Evolutionary conservation across 768 basidiomycete species (phyloP), one percentile per base, ranked within the genome.

Genomic region (Podaxis sp.): DNA sequence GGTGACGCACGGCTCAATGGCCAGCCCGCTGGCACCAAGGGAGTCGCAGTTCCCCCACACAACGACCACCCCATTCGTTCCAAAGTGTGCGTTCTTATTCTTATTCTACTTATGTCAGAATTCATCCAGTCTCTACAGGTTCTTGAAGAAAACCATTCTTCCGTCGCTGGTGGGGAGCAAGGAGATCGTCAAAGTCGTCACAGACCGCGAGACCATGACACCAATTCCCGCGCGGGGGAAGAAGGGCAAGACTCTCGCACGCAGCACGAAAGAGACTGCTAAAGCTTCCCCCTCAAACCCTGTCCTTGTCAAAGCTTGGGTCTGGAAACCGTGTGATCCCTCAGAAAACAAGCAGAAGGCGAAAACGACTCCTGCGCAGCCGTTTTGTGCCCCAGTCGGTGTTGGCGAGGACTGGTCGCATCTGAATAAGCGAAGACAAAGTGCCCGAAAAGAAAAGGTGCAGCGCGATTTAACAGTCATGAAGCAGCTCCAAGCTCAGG

Each of bases 1-100:
- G 65, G 70, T 35, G 64, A 57, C 50, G 52, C 32, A 28, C 18
- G 53, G 37, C 47, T 55, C 55, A 11, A 14, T 35, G 10, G n/a
- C 46, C 18, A 10, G 25, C 14, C 54, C 9, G 23, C 4, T 13
- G 40, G 14, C 10, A 28, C 38, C 27, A 40, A 55, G 25, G 40
- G 40, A 7, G 18, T 55, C 14, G 2, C 13, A 5, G 2, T 55
- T 2, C 54, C 54, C 27, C 25, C 40, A 25, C 23, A 55, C 7
- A 44, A 42, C 42, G 37, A 40, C 14, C 37, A 55, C 23, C 54
- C 38, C 11, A 16, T 55, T 13, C 40, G 37, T 10, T 55, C 54
- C 16, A 54, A 54, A 54, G n/a, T 13, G 52, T 54, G 37, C 21
- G 52, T 38, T 2, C 32, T 5, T 25, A 7, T n/a, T 42, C 40